Evolutionary conservation across 176 grass and related monocot genomes (phyloP).

Genomic region (Lolium rigidum): DNA sequence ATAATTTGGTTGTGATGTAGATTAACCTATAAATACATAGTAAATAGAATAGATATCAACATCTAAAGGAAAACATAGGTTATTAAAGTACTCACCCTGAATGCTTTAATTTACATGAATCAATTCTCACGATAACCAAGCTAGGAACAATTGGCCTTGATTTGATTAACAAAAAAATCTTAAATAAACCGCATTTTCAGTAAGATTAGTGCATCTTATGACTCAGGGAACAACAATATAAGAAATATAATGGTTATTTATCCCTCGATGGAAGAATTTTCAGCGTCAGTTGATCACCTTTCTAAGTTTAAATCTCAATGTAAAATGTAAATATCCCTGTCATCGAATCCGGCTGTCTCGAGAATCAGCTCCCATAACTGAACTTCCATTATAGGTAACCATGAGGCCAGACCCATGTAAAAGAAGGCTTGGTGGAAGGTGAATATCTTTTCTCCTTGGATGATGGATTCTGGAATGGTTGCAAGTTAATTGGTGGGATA

Average conservation of each 20-base stretch:
- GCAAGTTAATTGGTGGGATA: conserved; percentile 30
- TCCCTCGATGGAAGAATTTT: background rate
- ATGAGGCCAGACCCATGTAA: conserved; percentile 17
- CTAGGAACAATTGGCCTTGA: background rate
- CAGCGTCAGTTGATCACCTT: background rate
- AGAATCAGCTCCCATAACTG: background rate
- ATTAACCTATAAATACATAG: background rate
- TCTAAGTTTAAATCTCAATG: background rate
- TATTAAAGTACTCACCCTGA: too few species aligned
- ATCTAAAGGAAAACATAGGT: background rate
- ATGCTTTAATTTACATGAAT: background rate
- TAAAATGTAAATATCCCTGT: background rate
- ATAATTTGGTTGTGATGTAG: background rate
- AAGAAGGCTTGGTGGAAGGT: conserved; percentile 38
- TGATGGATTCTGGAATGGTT: conserved; percentile 42
- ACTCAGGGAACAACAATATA: background rate
- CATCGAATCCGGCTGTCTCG: background rate
- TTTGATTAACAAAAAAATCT: background rate
- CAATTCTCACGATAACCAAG: background rate
- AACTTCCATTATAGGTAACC: background rate
- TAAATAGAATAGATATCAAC: background rate
- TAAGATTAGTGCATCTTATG: background rate
- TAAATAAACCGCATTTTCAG: background rate
- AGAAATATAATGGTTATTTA: background rate
- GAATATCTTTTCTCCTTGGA: conserved; percentile 35